Percentiles rank a stretch among this genome's conserved stretches.
Conservation (phyloP, 2,329 filamentous ascomycete species). For the Spiromastix sp. region DNA sequence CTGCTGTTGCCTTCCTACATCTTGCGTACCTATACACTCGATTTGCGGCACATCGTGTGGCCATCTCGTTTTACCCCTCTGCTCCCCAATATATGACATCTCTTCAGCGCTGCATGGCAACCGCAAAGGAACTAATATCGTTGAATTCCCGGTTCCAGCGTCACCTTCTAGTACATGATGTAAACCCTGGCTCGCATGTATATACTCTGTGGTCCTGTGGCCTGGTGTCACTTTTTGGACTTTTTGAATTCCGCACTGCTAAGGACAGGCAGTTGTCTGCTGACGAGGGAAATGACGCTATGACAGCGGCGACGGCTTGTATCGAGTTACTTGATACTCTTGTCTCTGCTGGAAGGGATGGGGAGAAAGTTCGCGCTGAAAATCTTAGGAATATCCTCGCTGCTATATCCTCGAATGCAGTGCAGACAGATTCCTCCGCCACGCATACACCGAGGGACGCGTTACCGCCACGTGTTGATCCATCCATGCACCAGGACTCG, state of each 20-base stretch:
- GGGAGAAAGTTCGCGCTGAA: conserved; percentile 7
- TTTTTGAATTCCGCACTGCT: conserved; percentile 4
- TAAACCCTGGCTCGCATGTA: conserved; percentile 9
- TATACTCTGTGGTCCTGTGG: conserved; percentile 11
- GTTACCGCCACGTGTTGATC: too few species aligned
- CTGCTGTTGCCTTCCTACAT: conserved; percentile 9
- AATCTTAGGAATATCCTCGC: conserved; percentile 4
- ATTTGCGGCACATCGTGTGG: conserved; percentile 7
- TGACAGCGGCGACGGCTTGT: not conserved
- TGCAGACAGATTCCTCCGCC: not conserved
- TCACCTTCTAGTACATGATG: conserved; percentile 6
- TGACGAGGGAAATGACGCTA: not conserved
- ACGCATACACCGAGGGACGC: too few species aligned
- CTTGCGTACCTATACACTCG: conserved; percentile 8
- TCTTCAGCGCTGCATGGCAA: conserved; percentile 3
- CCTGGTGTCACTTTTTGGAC: conserved; percentile 7
- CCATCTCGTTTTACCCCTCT: conserved; percentile 7
- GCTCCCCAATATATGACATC: conserved; percentile 5
- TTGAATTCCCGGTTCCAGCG: conserved; percentile 5
- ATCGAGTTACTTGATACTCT: conserved; percentile 3
- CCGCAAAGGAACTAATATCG: conserved; percentile 6
- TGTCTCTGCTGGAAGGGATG: conserved; percentile 3
- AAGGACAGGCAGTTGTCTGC: not conserved
- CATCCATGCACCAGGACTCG: too few species aligned
- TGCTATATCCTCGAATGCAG: not conserved